These are phyloP conservation scores for Ganoderma lucidum DNA, from an alignment of 1,284 basidiomycete genomes.

Conservation along the genomic window DNA sequence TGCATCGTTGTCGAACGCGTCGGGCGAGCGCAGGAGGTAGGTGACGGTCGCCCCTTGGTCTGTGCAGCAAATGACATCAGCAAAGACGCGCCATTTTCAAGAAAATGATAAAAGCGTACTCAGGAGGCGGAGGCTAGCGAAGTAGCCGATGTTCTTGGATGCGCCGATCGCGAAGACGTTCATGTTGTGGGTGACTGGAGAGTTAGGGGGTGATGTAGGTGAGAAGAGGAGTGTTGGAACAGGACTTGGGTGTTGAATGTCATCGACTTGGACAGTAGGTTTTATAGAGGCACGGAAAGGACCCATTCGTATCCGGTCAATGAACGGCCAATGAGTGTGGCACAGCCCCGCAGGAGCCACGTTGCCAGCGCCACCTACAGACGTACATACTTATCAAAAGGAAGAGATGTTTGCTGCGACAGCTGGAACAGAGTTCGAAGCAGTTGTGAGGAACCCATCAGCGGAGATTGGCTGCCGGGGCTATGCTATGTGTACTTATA, in stretches of 20 bases:
- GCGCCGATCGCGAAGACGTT: slow-evolving; percentile 61
- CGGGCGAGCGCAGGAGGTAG: slow-evolving; percentile 55
- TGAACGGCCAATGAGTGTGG: background rate
- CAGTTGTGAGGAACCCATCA: background rate
- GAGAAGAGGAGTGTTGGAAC: background rate
- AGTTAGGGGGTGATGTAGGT: background rate
- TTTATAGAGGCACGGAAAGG: background rate
- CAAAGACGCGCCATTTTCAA: background rate
- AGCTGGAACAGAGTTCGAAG: background rate
- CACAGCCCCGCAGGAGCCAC: background rate
- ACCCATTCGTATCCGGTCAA: background rate
- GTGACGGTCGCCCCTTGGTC: slow-evolving; percentile 58
- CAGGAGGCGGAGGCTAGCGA: slow-evolving; percentile 57
- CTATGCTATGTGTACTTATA: too few relatives aligned
- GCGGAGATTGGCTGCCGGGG: background rate
- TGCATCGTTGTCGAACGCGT: slow-evolving; percentile 55
- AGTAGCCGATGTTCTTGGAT: slow-evolving; percentile 72
- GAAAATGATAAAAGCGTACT: slow-evolving; percentile 42
- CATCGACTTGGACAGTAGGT: background rate
- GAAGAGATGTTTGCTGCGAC: background rate
- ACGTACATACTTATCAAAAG: background rate
- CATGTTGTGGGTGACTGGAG: slow-evolving; percentile 35
- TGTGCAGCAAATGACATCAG: slow-evolving; percentile 25
- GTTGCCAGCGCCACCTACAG: background rate
- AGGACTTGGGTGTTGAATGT: background rate